Base-by-base conservation (phyloP, 2,329 filamentous ascomycete genomes). In the Lojkania enalia region DNA sequence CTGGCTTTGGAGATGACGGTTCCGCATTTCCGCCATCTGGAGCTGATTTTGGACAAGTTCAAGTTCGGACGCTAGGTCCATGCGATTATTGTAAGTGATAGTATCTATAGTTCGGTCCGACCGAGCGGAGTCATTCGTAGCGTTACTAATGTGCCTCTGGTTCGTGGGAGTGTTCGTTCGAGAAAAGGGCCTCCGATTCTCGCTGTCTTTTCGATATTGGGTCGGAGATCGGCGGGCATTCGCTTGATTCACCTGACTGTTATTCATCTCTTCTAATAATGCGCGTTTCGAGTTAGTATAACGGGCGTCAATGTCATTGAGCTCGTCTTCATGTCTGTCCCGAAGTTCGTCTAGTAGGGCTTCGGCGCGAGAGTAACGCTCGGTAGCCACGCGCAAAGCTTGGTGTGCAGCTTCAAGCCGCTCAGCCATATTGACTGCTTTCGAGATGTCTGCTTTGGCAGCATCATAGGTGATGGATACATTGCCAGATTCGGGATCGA, bases 41-140 rank as follows among this genome's bases (percentile, higher is more conserved):
- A 97, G 80, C 66, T 96, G 90, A 66, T 95, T 96, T 66, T 96
- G 92, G 19, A 96, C 79, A 69, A 95, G 85, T 66, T 97, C 92
- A 11, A 96, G 78, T 61, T 97, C 91, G 3, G 89, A 82, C 61
- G 91, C 94, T 48, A 95, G 76, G 64, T 97, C 92, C 85, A 95
- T 92, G 29, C 87, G 85, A 62, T 87, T 90, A 72, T 94, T 92
- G 71, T 89, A 89, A 55, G 85, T 86, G 31, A 90, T 76, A 13
- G 90, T 87, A 66, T 96, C 92, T 18, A 86, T 83, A 0, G 90
- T 96, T 44, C 84, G 82, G 64, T 97, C 92, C 2, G 91, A 96
- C 30, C 87, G 84, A 46, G 82, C 84, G 25, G 91, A 95, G 61
- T 95, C 88, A 51, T 85, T 79, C 33, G 80, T 77, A 27, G 85